Evolutionary conservation across 169 alveolate species (phyloP), one percentile per base, ranked within the genome.

Genomic region (Cryptosporidium parvum): DNA sequence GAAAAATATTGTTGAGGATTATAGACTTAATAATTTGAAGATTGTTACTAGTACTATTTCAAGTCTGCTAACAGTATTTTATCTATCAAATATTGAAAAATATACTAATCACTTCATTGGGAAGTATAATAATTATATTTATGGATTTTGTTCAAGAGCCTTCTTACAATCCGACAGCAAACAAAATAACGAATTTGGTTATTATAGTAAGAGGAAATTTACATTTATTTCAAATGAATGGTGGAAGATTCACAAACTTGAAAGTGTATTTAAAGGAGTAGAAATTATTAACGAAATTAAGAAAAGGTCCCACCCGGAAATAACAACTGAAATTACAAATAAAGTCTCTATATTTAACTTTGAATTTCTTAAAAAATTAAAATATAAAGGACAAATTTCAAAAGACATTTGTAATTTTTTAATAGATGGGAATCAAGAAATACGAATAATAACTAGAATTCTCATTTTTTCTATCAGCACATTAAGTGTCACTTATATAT

Each of bases 221-320:
- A 37, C 75, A 37, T 59, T 39, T 44, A 80, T 80, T 26, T 59
- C 89, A 21, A 48, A 62, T 59, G 58, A 80, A 33, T 80, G 89
- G 89, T 80, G 89, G 89, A 59, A 44, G 42, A 37, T 45, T 21
- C 35, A 58, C 10, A 80, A 80, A 12, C 42, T 80, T 14, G 80
- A 80, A 29, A 80, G 89, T 21, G n/a, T 80, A 5, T 80, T 80
- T 44, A 80, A 80, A 51, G 89, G 89, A 21, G 89, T 62, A 8
- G 89, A 80, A 59, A 61, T 80, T n/a, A 80, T 80, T 39, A 80
- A 80, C 26, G 75, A 80, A 80, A 67, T 80, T 39, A 80, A 65
- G 62, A 65, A 65, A 80, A 65, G 52, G 48, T 73, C 62, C 8
- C 72, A 65, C 33, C 53, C 51, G 3, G 29, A 65, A 35, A 26